These are phyloP conservation scores for Solanum bulbocastanum DNA, from an alignment of 257 asterid genomes.

Conservation along the genomic window DNA sequence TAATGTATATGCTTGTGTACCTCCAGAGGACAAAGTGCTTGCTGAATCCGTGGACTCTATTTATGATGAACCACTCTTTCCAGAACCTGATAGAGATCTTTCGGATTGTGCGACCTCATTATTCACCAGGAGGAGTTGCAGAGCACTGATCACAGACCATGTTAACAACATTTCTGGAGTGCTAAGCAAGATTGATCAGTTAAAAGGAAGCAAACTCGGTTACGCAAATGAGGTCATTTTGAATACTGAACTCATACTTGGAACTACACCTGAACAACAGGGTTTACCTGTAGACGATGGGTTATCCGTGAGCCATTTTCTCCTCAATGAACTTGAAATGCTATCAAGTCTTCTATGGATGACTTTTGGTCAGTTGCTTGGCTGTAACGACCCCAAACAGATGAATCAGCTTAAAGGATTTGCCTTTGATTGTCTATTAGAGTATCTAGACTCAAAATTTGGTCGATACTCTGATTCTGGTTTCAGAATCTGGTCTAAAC, in stretches of 20 bases:
- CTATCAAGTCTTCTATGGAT: conserved; percentile 57
- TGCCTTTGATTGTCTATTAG: conserved; percentile 56
- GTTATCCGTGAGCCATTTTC: conserved; percentile 46
- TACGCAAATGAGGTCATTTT: conserved; percentile 48
- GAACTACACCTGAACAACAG: conserved; percentile 17
- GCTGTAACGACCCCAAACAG: conserved; percentile 32
- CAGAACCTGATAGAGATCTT: conserved; percentile 28
- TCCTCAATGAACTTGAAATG: conserved; percentile 57
- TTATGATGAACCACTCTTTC: conserved; percentile 7
- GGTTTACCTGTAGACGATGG: conserved; percentile 17
- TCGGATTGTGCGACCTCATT: conserved; percentile 38
- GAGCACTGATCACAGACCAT: conserved; percentile 23
- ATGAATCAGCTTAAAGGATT: conserved; percentile 35
- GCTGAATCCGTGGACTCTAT: conserved; percentile 27
- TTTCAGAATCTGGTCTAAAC: conserved; percentile 25
- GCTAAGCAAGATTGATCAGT: conserved; percentile 30
- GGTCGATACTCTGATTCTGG: conserved; percentile 29
- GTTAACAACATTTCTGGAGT: conserved; percentile 45
- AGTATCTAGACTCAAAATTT: conserved; percentile 44
- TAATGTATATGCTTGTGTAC: neutral
- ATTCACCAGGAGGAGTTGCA: conserved; percentile 11
- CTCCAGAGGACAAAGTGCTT: conserved; percentile 32
- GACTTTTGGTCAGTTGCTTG: conserved; percentile 42
- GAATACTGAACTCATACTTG: conserved; percentile 55
- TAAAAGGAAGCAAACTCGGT: conserved; percentile 44